These are phyloP conservation scores for Leccinum pseudoinsigne DNA, from an alignment of 1,284 basidiomycete species.

Conservation along the genomic window DNA sequence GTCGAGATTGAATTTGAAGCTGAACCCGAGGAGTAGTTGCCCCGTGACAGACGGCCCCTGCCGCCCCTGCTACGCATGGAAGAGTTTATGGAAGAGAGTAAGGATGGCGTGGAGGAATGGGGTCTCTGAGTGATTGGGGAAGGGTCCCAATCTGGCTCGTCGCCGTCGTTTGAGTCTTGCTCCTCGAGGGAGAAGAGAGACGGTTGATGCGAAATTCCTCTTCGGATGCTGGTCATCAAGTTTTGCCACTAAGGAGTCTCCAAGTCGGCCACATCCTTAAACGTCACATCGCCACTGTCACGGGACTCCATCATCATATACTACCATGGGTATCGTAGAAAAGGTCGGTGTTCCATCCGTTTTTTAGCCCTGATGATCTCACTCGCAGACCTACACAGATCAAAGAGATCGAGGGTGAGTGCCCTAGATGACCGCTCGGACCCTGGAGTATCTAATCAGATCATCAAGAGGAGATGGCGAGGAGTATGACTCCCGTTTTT, in stretches of 20 bases:
- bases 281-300: background rate
- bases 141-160: conserved; percentile 47
- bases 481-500: conserved; percentile 43
- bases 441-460: conserved; percentile 12
- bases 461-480: conserved; percentile 87
- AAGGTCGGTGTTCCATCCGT: conserved; percentile 52
- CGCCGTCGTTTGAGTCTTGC: conserved; percentile 47
- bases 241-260: background rate
- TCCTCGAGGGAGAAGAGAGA: conserved; percentile 69
- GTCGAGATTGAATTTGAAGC: conserved; percentile 34
- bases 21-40: conserved; percentile 31
- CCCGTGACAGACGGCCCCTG: conserved; percentile 39
- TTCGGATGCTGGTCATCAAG: conserved; percentile 35
- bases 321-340: conserved; percentile 83
- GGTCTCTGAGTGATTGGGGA: conserved; percentile 31
- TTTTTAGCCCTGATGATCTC: background rate
- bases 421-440: background rate
- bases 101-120: conserved; percentile 29
- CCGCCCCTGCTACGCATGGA: conserved; percentile 33
- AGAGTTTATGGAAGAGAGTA: conserved; percentile 30
- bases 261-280: background rate
- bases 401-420: conserved; percentile 88
- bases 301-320: background rate
- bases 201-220: conserved; percentile 50
- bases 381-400: conserved; percentile 50